Evolutionary conservation across 2,329 filamentous ascomycete species (phyloP), one percentile per base, ranked within the genome.

Genomic region (Colletotrichum tofieldiae): DNA sequence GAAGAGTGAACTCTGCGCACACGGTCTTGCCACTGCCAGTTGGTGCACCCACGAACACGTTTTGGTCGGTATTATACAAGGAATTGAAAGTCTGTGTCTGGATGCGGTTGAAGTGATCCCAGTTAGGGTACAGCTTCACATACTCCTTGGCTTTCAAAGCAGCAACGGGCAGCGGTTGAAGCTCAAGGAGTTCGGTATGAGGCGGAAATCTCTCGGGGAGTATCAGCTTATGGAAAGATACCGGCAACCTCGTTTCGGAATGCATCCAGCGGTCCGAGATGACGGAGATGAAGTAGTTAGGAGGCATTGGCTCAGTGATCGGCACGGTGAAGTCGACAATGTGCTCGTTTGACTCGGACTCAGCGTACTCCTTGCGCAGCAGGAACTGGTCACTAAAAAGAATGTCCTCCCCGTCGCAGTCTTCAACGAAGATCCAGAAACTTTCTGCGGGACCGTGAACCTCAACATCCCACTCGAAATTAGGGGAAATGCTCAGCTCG

Each of bases 231-330:
- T 97, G 93, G 85, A 99, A 98, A 0, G 95, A 96, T 2, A 99
- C 93, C 0, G 96, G 93, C 65, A 99, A 86, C 79, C 95, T 95
- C 1, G 95, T 98, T 84, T 99, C 95, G 0, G 96, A 94, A 80
- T 98, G 94, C 94, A 99, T 98, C 96, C 96, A 99, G 76, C 96
- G 89, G 81, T 99, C 96, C 4, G 96, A 98, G 26, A 98, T 85
- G 49, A 99, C 90, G 0, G 95, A 96, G 77, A 99, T 94, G 84
- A 99, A 99, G 85, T 99, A 99, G 82, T 99, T 97, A 0, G 97
- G 96, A 18, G 96, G 96, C 93, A 98, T 97, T 0, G 97, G 97
- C 77, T 99, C 96, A 0, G 94, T 95, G 76, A 99, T 97, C 0
- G 96, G 94, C 3, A 98, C 96, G 0, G 96, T 98, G 77, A 99